Evolutionary conservation across 2,329 filamentous ascomycete genomes (phyloP).

Genomic region (Colletotrichum ledebouriae): DNA sequence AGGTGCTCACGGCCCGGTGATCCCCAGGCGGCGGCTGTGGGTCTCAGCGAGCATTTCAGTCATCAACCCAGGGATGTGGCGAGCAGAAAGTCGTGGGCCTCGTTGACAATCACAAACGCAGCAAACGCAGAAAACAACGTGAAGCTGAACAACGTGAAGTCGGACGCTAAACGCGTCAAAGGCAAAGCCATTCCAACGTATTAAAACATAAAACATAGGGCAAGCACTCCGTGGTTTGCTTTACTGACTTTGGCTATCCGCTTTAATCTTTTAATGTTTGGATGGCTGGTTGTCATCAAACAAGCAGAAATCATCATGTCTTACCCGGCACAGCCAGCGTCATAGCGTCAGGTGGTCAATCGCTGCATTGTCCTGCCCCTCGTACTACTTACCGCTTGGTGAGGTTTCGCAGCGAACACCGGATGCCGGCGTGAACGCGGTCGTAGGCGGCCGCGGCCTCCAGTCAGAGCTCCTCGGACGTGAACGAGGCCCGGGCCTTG

Average conservation of each 20-base stretch:
- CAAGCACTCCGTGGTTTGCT: not conserved
- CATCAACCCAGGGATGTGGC: not conserved
- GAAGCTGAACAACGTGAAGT: too few species aligned
- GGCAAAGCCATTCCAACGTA: not conserved
- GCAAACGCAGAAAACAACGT: too few species aligned
- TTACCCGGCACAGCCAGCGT: not conserved
- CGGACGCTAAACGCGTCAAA: not conserved
- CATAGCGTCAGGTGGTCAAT: not conserved
- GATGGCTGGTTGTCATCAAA: not conserved
- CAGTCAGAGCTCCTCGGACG: not conserved
- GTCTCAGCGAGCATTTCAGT: not conserved
- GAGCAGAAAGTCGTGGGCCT: not conserved
- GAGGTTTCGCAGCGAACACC: not conserved
- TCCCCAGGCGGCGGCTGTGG: not conserved
- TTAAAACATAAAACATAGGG: not conserved
- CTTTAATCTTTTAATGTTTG: not conserved
- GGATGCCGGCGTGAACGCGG: not conserved
- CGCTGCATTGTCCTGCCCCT: not conserved
- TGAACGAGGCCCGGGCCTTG: not conserved
- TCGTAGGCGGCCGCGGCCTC: not conserved
- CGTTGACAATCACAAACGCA: too few species aligned
- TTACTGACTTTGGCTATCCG: not conserved
- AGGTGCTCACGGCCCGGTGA: not conserved
- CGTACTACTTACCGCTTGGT: not conserved
- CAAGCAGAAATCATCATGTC: not conserved